Percentiles rank a stretch among this genome's conserved stretches.
Conservation (phyloP, 768 basidiomycete species). For the Saitozyma sp. region DNA sequence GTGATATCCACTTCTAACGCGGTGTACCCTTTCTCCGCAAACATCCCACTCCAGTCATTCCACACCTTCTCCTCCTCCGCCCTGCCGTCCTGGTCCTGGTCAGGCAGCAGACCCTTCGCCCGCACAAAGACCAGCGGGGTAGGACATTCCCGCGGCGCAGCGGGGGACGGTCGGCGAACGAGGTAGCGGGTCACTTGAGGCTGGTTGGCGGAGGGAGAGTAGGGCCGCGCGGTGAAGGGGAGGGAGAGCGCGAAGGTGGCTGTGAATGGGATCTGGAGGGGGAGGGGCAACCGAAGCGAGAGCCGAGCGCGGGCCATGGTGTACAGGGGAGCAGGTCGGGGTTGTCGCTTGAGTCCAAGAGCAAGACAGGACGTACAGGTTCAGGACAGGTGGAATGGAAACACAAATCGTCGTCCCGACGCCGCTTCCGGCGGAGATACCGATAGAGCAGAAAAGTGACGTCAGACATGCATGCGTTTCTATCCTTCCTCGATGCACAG, state of each 20-base stretch:
- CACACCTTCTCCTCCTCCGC: constrained; percentile 18
- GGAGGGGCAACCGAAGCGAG: no score
- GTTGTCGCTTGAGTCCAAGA: no score
- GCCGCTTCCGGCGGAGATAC: no score
- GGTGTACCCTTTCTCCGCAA: constrained; percentile 50
- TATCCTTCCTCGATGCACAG: no score
- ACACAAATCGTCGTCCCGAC: no score
- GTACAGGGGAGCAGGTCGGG: no score
- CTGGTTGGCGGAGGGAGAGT: background rate
- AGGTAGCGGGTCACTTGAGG: constrained; percentile 29
- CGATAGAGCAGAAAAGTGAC: no score
- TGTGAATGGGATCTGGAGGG: background rate
- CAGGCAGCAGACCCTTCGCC: constrained; percentile 22
- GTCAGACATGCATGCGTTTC: no score
- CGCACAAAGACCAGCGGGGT: constrained; percentile 43
- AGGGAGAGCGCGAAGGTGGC: background rate
- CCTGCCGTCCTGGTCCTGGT: background rate
- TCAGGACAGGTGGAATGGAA: no score
- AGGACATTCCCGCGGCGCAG: constrained; percentile 40
- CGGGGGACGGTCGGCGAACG: constrained; percentile 25
- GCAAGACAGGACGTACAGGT: no score
- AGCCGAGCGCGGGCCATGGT: no score
- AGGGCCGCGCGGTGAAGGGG: background rate
- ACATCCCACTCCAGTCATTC: constrained; percentile 46
- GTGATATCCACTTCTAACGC: constrained; percentile 48